Evolutionary conservation across 768 basidiomycete species (phyloP).

Genomic region (Lactifluus hygrophoroides): DNA sequence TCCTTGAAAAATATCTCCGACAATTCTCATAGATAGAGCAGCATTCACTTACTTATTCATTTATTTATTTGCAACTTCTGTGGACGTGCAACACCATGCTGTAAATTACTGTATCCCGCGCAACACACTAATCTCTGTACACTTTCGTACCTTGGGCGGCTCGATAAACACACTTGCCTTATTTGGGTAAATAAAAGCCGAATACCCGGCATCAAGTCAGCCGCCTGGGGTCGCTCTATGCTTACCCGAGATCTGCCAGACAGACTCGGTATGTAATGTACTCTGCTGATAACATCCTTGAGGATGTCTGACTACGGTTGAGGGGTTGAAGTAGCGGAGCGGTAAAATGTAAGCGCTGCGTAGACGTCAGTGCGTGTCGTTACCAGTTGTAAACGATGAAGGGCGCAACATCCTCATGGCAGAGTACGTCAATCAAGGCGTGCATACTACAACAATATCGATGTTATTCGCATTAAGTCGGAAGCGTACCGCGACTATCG

Average conservation of each 20-base stretch:
- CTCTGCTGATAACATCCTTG: too few relatives aligned
- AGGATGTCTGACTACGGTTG: not conserved
- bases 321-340: not conserved
- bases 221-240: too few relatives aligned
- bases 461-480: not conserved
- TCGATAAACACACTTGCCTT: not conserved
- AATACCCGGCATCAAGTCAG: not conserved
- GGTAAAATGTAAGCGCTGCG: not conserved
- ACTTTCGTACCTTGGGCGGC: not conserved
- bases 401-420: conserved; percentile 13
- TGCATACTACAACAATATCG: not conserved
- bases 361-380: not conserved
- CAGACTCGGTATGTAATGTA: not conserved
- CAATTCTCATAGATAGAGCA: not conserved
- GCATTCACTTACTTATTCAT: not conserved
- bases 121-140: not conserved
- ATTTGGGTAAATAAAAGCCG: not conserved
- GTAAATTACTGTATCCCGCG: too few relatives aligned
- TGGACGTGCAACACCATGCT: not conserved
- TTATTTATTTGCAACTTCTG: not conserved
- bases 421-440: conserved; percentile 12
- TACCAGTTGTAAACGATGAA: not conserved
- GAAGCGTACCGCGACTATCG: conserved; percentile 1
- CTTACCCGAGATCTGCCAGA: not conserved
- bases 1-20: not conserved